Conservation (phyloP, 1,284 basidiomycete genomes). For the Cryptococcus sp. region DNA sequence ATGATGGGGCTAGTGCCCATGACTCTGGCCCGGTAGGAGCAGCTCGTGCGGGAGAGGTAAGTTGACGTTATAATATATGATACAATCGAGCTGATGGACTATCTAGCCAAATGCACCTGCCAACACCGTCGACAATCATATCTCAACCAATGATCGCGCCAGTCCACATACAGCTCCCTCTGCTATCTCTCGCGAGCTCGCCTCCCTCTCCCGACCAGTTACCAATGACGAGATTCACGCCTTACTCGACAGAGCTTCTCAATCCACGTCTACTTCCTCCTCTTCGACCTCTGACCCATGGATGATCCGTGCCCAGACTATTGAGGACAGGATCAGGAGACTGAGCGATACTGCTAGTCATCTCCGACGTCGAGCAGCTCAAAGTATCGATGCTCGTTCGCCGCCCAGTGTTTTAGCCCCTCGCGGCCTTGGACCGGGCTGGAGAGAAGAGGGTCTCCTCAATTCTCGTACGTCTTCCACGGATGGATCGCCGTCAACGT, state of each 20-base stretch:
- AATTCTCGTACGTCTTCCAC: too few species aligned
- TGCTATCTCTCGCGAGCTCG: not conserved
- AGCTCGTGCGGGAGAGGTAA: conserved; percentile 5
- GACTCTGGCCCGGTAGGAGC: not conserved
- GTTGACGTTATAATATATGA: not conserved
- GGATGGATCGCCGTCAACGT: not conserved
- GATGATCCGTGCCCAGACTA: conserved; percentile 10
- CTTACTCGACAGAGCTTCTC: conserved; percentile 16
- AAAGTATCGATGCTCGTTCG: not conserved
- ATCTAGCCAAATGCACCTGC: too few species aligned
- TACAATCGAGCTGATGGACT: too few species aligned
- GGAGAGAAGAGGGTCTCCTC: not conserved
- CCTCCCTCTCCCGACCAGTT: conserved; percentile 11
- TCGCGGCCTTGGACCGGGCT: not conserved
- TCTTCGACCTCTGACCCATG: conserved; percentile 5
- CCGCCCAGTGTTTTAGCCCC: not conserved
- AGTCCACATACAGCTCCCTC: not conserved
- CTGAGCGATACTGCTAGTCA: conserved; percentile 14
- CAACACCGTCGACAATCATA: too few species aligned
- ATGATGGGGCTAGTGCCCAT: not conserved
- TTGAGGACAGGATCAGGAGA: conserved; percentile 13
- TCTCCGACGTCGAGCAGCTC: conserved; percentile 1
- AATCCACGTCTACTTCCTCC: conserved; percentile 1
- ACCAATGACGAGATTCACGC: conserved; percentile 15
- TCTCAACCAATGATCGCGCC: too few species aligned